phyloP scores from a whole-genome alignment of 73 alveolate species.

The Symbiodinium pilosum region DNA sequence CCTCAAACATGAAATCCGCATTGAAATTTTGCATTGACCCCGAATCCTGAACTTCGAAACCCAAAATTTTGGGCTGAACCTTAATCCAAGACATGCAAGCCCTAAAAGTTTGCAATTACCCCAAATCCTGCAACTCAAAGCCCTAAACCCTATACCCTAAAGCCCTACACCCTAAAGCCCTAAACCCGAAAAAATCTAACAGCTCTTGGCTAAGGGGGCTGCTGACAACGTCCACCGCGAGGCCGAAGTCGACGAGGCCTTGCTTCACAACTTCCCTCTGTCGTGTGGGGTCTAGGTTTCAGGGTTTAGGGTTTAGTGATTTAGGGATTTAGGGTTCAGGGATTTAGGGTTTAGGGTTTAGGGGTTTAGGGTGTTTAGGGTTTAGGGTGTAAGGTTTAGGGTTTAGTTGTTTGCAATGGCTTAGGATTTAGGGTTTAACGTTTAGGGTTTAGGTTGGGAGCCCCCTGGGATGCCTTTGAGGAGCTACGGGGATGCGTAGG shows the following conservation, averaged over 20 bases:
- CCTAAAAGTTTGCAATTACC: background rate
- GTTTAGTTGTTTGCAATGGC: background rate
- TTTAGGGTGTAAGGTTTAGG: background rate
- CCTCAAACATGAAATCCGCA: no score
- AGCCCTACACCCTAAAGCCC: background rate
- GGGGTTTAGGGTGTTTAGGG: no score
- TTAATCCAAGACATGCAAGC: background rate
- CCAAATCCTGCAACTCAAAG: background rate
- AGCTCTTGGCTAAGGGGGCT: background rate
- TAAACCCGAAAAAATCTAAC: background rate
- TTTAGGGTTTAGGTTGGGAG: no score
- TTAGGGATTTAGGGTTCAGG: background rate
- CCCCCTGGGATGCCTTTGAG: no score
- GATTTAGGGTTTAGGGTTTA: background rate
- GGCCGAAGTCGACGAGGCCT: conserved; percentile 88
- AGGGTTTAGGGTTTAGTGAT: background rate
- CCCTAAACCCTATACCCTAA: background rate
- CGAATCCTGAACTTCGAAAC: no score
- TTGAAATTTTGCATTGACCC: no score
- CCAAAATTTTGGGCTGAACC: background rate
- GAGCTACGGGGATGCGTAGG: no score
- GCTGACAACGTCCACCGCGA: conserved; percentile 81
- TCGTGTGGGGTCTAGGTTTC: background rate
- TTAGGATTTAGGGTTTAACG: background rate
- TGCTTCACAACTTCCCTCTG: background rate